Evolutionary conservation across 2,329 filamentous ascomycete genomes (phyloP).

Genomic region (Ceratocystis variospora): DNA sequence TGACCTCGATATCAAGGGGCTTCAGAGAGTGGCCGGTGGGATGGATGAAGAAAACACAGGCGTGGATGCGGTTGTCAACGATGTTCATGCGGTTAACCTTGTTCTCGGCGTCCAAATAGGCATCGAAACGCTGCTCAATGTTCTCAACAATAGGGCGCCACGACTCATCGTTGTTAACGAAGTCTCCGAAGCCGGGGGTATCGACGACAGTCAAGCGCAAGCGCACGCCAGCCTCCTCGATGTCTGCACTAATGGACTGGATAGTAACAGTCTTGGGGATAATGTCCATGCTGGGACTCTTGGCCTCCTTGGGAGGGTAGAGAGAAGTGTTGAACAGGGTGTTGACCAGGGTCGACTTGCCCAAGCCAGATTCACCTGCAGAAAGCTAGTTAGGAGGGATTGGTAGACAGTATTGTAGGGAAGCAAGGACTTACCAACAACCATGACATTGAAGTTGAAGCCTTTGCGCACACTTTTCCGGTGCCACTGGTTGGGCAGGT

Average conservation of each 20-base stretch:
- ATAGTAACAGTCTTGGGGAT: constrained; percentile 96
- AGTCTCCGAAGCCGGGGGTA: constrained; percentile 95
- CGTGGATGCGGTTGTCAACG: constrained; percentile 96
- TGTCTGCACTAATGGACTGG: constrained; percentile 88
- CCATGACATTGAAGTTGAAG: constrained; percentile 99
- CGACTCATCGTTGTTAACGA: constrained; percentile 99
- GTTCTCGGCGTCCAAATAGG: constrained; percentile 97
- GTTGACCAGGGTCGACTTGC: constrained; percentile 98
- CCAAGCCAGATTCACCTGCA: constrained; percentile 91
- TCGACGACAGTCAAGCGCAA: constrained; percentile 94
- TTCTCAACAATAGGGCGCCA: constrained; percentile 99
- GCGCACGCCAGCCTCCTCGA: constrained; percentile 96
- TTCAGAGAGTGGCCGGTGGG: constrained; percentile 96
- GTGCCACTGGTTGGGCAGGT: constrained; percentile 99
- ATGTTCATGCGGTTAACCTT: constrained; percentile 99
- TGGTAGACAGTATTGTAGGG: not conserved
- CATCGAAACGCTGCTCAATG: constrained; percentile 97
- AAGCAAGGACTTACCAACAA: constrained; percentile 65
- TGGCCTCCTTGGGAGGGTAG: constrained; percentile 97
- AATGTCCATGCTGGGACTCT: constrained; percentile 91
- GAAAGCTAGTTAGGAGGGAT: constrained; percentile 1
- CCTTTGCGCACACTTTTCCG: constrained; percentile 99
- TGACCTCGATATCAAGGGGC: constrained; percentile 97
- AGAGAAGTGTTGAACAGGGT: constrained; percentile 99
- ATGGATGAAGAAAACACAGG: constrained; percentile 99